A percentile compares a stretch with the other conserved stretches of the same genome.
Conservation (phyloP, 257 asterid species). For the Misopates orontium region DNA sequence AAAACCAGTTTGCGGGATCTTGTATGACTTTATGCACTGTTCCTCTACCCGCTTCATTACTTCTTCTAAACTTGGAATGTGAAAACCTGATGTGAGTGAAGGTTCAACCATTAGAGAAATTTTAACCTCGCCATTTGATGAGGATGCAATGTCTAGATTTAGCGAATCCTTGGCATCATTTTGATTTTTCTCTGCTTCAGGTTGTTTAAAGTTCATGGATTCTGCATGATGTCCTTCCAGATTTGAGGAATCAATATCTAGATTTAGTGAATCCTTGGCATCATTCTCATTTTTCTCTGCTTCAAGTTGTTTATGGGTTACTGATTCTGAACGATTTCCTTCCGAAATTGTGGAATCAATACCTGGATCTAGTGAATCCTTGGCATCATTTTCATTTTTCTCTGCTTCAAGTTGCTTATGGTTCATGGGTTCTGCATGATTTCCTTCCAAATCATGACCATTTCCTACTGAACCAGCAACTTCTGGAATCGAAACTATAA, state of each 20-base stretch:
- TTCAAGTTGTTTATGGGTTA: conserved; percentile 16
- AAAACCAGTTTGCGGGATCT: conserved; percentile 35
- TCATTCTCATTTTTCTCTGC: conserved; percentile 23
- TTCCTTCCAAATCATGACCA: conserved; percentile 21
- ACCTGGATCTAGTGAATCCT: no score
- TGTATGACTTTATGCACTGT: conserved; percentile 28
- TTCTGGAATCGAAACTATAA: conserved; percentile 24
- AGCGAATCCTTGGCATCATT: conserved; percentile 12
- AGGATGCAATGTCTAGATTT: conserved; percentile 43
- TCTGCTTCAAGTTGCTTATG: neutral
- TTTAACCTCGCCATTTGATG: conserved; percentile 43
- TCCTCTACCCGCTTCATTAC: conserved; percentile 39
- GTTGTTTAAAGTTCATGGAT: conserved; percentile 17
- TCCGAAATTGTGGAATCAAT: conserved; percentile 33
- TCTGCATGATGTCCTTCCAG: conserved; percentile 26
- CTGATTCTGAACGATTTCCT: conserved; percentile 16
- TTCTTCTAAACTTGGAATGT: conserved; percentile 35
- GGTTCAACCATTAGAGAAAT: conserved; percentile 31
- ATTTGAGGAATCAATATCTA: conserved; percentile 41
- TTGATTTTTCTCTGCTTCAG: conserved; percentile 22
- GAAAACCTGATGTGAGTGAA: conserved; percentile 21
- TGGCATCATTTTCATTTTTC: conserved; percentile 17
- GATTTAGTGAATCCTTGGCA: conserved; percentile 20
- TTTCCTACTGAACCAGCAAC: conserved; percentile 26
- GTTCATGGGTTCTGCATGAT: neutral